phyloP scores from a whole-genome alignment of 257 asterid genomes.

The Solanum virginianum region DNA sequence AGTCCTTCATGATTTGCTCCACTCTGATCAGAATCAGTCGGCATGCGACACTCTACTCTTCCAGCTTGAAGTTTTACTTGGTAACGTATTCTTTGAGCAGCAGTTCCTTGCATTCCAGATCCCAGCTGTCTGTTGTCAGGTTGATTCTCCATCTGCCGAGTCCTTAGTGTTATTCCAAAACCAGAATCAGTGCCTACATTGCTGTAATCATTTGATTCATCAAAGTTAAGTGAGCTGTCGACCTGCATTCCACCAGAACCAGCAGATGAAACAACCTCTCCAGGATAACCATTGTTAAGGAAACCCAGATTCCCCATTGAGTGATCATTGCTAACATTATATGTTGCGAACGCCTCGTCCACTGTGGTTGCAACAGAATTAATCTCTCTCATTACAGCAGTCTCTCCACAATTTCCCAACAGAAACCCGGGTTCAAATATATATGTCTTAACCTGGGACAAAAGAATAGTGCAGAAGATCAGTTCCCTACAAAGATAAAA shows the following conservation, averaged over 20 bases:
- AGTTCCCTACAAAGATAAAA: background rate
- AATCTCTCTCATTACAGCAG: conserved; percentile 24
- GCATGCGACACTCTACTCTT: conserved; percentile 19
- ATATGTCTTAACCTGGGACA: conserved; percentile 14
- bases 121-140: background rate
- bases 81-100: conserved; percentile 55
- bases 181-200: conserved; percentile 7
- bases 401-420: conserved; percentile 26
- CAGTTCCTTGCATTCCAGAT: conserved; percentile 37
- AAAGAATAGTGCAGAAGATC: background rate
- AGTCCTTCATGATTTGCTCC: conserved; percentile 5
- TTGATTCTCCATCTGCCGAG: conserved; percentile 22
- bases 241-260: conserved; percentile 15
- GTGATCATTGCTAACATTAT: conserved; percentile 2
- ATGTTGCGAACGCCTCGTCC: background rate
- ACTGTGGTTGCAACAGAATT: conserved; percentile 1
- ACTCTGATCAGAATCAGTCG: conserved; percentile 8
- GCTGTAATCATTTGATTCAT: conserved; percentile 3
- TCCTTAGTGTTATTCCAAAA: conserved; percentile 37
- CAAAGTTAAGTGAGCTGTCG: background rate
- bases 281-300: background rate
- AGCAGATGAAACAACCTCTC: conserved; percentile 6
- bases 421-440: conserved; percentile 6
- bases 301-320: conserved; percentile 1
- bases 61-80: conserved; percentile 38